Evolutionary conservation across 2,329 filamentous ascomycete genomes (phyloP), one percentile per base, ranked within the genome.

Genomic region (Hymenoscyphus linearis): DNA sequence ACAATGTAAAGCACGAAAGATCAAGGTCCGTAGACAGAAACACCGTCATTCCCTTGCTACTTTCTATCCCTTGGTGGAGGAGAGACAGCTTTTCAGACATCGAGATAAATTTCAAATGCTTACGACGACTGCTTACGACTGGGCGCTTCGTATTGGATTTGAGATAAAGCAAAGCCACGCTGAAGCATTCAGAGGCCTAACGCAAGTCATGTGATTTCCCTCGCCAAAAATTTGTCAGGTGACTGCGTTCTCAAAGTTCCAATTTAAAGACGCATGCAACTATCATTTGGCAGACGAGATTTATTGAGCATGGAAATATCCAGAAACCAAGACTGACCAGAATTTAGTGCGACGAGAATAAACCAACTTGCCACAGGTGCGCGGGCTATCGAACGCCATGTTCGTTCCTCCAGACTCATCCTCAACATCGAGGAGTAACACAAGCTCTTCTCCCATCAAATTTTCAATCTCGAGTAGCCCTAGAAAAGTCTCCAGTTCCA

Each of bases 1-100:
- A 10, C 71, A 74, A 60, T 75, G 72, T 61, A 75, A 74, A 60
- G 62, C 68, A 62, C 60, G 72, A 40, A 74, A 73, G 60, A 68
- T 75, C 60, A 74, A 74, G 71, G 72, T 74, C 68, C 59, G 68
- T 25, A 47, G 40, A 47, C 40, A 47, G 40, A 47, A 25, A 47
- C 40, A n/a, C n/a, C n/a, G 3, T 22, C 10, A 31, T 31, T 31
- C 31, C 4, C 40, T 47, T 47, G 9, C 4, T 47, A 10, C 10
- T 47, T 47, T n/a, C 40, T 10, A 10, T 16, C 22, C 22, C 40
- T 47, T 47, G n/a, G n/a, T 25, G 40, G 40, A 47, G 40, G 40
- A n/a, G 22, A 22, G 18, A 47, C 18, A 12, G 40, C 40, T 22
- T 22, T n/a, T n/a, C 14, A 40, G 12, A n/a, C 35, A 40, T n/a